Base-by-base conservation (phyloP, 371 early-diverging fungal genomes). In the Lichtheimia ornata region DNA sequence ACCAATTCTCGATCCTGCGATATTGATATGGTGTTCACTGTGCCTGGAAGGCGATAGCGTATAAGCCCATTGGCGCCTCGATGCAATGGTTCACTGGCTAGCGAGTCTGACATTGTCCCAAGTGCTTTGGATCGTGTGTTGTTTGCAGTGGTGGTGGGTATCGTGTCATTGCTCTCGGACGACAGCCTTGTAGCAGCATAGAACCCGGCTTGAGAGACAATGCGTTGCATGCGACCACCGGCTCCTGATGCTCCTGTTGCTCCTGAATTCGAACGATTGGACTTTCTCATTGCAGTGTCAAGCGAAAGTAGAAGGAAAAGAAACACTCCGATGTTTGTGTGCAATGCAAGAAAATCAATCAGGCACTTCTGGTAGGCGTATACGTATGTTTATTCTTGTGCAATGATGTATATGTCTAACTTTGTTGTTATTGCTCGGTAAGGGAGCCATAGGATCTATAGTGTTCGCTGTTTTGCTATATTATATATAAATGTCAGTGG, bases 1-100 rank as follows among this genome's bases (percentile, higher is more conserved):
- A 85, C 88, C 50, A 74, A 70, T 17, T 85, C 86, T 35, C 71
- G 72, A 59, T 88, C 89, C 7, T 90, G 89, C 0, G 88, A 87
- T 2, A 84, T 72, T 0, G 86, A 73, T 1, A 93, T 59, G 2
- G 92, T 89, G 58, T 73, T 88, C 22, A 91, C 62, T 0, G 85
- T 70, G 5, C 86, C 88, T 14, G 82, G 85, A 53, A 81, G 43
- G 27, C 70, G 66, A 17, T 56, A 57, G 2, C 61, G 61, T 27
- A 65, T 17, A 18, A 61, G 61, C 15, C 61, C 66, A 30, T 56
- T 35, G 43, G 14, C 43, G n/a, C 43, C 14, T 49, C n/a, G 20
- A 25, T 61, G 50, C 43, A 13, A 27, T 30, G 44, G 7, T 50
- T 25, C 42, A 15, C 6, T 42, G 51, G 27, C 25, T 5, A 11